Percentiles rank a stretch among this genome's conserved stretches.
Evolutionary conservation across 352 stramenopile genomes (phyloP).

Genomic region (Thraustochytrium striatum): DNA sequence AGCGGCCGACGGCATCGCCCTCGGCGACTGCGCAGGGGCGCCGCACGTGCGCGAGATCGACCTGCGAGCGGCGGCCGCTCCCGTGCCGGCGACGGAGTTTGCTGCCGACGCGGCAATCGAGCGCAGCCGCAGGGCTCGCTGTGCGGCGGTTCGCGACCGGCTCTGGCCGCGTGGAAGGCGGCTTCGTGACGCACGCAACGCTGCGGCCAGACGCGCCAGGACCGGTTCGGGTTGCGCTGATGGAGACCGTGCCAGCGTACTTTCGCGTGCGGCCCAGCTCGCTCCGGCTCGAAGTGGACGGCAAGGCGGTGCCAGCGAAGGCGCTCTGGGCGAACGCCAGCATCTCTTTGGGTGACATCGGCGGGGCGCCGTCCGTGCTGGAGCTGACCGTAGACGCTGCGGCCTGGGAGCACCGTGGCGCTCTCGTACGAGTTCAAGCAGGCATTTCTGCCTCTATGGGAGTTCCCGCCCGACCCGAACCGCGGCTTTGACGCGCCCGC

Average conservation of each 20-base stretch:
- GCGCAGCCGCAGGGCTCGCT: too few species aligned
- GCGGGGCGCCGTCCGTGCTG: background rate
- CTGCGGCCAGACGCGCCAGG: background rate
- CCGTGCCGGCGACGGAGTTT: too few species aligned
- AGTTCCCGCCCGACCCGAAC: slow-evolving; percentile 75
- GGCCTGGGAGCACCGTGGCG: slow-evolving; percentile 64
- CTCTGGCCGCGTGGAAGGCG: slow-evolving; percentile 68
- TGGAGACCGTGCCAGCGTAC: slow-evolving; percentile 1
- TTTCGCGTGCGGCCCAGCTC: background rate
- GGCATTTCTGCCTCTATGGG: slow-evolving; percentile 69
- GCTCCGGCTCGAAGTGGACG: background rate
- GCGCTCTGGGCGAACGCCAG: background rate
- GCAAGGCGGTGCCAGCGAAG: background rate
- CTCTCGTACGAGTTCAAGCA: slow-evolving; percentile 74
- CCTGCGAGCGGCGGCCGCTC: too few species aligned
- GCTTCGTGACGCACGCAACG: slow-evolving; percentile 61
- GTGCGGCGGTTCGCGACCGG: slow-evolving; percentile 71
- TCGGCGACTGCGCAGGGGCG: too few species aligned
- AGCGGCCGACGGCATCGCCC: too few species aligned
- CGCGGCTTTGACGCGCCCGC: slow-evolving; percentile 72
- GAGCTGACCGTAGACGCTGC: slow-evolving; percentile 48
- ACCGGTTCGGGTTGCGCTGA: background rate
- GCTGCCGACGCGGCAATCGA: too few species aligned
- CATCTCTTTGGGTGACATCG: background rate
- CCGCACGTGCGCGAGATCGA: too few species aligned